Conservation (phyloP, 2,329 filamentous ascomycete species). For the Lecanicillium sp. region DNA sequence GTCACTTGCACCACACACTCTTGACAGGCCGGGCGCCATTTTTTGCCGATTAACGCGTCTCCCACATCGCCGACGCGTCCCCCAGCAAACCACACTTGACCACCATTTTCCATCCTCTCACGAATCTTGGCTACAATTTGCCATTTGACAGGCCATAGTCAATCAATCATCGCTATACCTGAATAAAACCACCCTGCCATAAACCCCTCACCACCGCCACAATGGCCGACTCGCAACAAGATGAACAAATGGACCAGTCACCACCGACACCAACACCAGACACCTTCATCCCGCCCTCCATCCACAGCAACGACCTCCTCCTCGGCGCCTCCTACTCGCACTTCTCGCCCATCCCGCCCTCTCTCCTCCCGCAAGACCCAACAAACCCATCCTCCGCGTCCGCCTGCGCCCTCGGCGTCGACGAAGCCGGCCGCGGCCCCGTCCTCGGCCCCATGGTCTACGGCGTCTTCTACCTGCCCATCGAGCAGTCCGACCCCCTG, state of each 20-base stretch:
- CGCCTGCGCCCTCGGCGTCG: constrained; percentile 72
- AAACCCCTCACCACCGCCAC: constrained; percentile 4
- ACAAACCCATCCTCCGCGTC: constrained; percentile 23
- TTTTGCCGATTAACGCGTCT: background rate
- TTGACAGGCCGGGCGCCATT: too few relatives aligned
- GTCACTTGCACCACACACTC: too few relatives aligned
- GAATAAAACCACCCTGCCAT: too few relatives aligned
- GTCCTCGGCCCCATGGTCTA: constrained; percentile 81
- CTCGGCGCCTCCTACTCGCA: constrained; percentile 61
- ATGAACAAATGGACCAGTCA: constrained; percentile 12
- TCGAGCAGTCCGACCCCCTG: constrained; percentile 60
- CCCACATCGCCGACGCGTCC: background rate
- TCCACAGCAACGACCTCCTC: constrained; percentile 48
- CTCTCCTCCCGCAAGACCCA: constrained; percentile 40
- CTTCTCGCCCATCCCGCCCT: constrained; percentile 59
- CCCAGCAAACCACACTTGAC: background rate
- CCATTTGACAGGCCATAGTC: too few relatives aligned
- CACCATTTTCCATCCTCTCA: background rate
- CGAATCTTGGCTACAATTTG: background rate
- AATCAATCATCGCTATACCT: too few relatives aligned
- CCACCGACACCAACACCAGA: constrained; percentile 9
- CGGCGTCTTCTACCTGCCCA: constrained; percentile 66
- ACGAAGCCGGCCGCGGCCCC: constrained; percentile 88
- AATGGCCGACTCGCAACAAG: constrained; percentile 32
- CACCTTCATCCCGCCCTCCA: constrained; percentile 60